Percentiles rank a stretch among this genome's conserved stretches.
Evolutionary conservation across 495 filamentous ascomycete species (phyloP).

Genomic region (Penicillium coffeae): DNA sequence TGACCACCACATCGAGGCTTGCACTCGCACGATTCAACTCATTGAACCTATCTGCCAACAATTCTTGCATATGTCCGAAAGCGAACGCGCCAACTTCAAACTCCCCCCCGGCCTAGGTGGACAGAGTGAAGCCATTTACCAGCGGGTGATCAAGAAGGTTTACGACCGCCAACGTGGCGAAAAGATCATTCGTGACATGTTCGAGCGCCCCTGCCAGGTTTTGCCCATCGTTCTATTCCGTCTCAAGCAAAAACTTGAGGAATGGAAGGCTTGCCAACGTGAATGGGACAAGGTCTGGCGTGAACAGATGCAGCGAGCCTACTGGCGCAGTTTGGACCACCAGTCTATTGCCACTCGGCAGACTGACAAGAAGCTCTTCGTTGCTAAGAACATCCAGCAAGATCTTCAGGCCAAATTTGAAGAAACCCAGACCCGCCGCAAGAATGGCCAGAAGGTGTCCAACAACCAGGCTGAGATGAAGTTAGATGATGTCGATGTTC

Average conservation of each 20-base stretch:
- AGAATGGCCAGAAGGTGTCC: constrained; percentile 54
- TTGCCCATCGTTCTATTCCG: constrained; percentile 82
- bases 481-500: constrained; percentile 72
- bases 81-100: constrained; percentile 67
- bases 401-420: constrained; percentile 85
- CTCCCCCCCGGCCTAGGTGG: constrained; percentile 83
- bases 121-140: constrained; percentile 92
- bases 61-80: constrained; percentile 67
- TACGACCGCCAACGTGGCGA: constrained; percentile 82
- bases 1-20: constrained; percentile 95
- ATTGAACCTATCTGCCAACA: constrained; percentile 90
- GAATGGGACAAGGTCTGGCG: constrained; percentile 99
- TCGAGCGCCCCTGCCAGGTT: constrained; percentile 73
- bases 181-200: constrained; percentile 77
- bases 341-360: constrained; percentile 82
- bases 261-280: constrained; percentile 93
- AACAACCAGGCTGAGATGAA: constrained; percentile 69
- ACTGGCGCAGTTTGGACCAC: constrained; percentile 93
- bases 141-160: constrained; percentile 97
- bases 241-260: constrained; percentile 88
- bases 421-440: constrained; percentile 66
- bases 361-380: constrained; percentile 83
- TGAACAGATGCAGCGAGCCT: constrained; percentile 83
- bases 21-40: constrained; percentile 86
- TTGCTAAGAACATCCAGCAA: constrained; percentile 77